Evolutionary conservation across 2,329 filamentous ascomycete species (phyloP).

Genomic region (Didymella pomorum): DNA sequence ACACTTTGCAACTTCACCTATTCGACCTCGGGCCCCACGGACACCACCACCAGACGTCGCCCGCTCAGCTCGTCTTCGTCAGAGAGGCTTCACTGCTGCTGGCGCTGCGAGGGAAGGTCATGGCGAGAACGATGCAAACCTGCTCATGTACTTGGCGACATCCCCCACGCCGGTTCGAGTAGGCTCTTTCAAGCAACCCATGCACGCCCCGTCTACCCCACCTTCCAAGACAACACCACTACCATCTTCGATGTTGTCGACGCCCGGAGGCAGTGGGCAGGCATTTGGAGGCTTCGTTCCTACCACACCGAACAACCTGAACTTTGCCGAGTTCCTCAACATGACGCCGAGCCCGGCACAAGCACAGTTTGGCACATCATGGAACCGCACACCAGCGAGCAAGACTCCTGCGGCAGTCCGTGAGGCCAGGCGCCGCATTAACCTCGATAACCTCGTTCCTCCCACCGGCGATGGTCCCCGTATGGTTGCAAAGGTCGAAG

Average conservation of each 20-base stretch:
- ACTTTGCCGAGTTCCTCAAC: constrained; percentile 97
- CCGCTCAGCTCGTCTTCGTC: constrained; percentile 52
- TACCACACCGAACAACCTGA: constrained; percentile 86
- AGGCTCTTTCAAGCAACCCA: constrained; percentile 55
- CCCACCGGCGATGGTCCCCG: constrained; percentile 59
- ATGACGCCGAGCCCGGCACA: constrained; percentile 96
- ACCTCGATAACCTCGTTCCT: constrained; percentile 78
- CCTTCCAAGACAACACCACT: constrained; percentile 64
- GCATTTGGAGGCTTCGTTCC: constrained; percentile 69
- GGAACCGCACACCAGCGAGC: constrained; percentile 67
- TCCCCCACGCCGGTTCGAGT: constrained; percentile 84
- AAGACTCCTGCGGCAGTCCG: constrained; percentile 76
- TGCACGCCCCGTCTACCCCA: constrained; percentile 64
- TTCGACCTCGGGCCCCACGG: constrained; percentile 64
- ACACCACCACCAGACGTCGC: constrained; percentile 52
- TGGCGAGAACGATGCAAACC: constrained; percentile 82
- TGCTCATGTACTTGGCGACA: constrained; percentile 86
- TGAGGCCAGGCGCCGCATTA: constrained; percentile 76
- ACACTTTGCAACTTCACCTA: constrained; percentile 78
- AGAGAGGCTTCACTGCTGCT: constrained; percentile 49
- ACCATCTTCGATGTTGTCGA: constrained; percentile 89
- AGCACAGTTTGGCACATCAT: constrained; percentile 63
- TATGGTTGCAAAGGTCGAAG: constrained; percentile 58
- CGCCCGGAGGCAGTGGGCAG: constrained; percentile 70
- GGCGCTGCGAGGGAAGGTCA: constrained; percentile 59